Percentiles rank a stretch among this genome's conserved stretches.
Evolutionary conservation across 208 protist species (phyloP).

Genomic region (Leishmania turanica): DNA sequence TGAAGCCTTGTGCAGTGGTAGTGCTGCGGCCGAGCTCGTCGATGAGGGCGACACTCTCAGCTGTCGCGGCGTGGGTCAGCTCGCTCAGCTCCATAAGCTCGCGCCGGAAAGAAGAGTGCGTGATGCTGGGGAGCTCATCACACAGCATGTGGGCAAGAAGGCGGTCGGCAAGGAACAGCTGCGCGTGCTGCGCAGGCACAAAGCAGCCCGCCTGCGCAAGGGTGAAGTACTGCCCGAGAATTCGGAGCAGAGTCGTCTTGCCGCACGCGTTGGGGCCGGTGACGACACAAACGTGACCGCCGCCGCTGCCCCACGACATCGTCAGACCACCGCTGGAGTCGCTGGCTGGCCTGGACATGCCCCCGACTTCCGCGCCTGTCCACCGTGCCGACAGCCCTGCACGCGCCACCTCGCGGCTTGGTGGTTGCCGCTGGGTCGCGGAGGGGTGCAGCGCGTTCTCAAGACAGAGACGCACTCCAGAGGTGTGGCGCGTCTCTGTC

Average conservation of each 20-base stretch:
- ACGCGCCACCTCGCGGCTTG: neutral
- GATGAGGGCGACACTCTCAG: slow-evolving; percentile 94
- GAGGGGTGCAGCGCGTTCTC: slow-evolving; percentile 23
- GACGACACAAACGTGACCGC: slow-evolving; percentile 70
- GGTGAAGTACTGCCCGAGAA: slow-evolving; percentile 88
- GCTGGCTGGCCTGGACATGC: neutral
- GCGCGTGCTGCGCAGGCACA: slow-evolving; percentile 69
- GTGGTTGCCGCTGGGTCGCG: neutral
- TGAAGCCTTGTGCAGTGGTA: slow-evolving; percentile 93
- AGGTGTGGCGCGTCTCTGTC: neutral
- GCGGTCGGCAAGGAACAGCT: slow-evolving; percentile 67
- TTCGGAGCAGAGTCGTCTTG: slow-evolving; percentile 94
- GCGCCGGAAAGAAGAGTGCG: slow-evolving; percentile 64
- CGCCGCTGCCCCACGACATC: slow-evolving; percentile 32
- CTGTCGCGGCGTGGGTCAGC: slow-evolving; percentile 82
- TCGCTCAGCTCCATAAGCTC: slow-evolving; percentile 84
- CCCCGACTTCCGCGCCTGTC: neutral
- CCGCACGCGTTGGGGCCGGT: slow-evolving; percentile 94
- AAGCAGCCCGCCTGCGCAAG: slow-evolving; percentile 94
- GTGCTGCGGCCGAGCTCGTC: slow-evolving; percentile 98
- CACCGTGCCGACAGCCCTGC: neutral
- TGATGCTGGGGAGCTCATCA: slow-evolving; percentile 60
- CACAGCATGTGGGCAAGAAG: slow-evolving; percentile 86
- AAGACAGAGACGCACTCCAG: slow-evolving; percentile 5
- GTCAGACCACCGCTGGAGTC: slow-evolving; percentile 6